Evolutionary conservation across 345 rosid genomes (phyloP).

Genomic region (thale cress (Arabidopsis thaliana)): TAIR10.1 NC_003076.8:24190501-24191000

Average conservation of each 20-base stretch:
- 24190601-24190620: constrained; percentile 75
- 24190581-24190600: constrained; percentile 91
- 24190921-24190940: constrained; percentile 96
- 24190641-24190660: constrained; percentile 79
- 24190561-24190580: constrained; percentile 95
- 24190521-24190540: constrained; percentile 66
- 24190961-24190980: constrained; percentile 92
- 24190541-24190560: constrained; percentile 78
- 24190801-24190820: constrained; percentile 91
- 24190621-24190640: constrained; percentile 82
- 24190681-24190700: constrained; percentile 85
- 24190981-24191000: constrained; percentile 95
- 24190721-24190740: constrained; percentile 92
- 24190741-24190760: constrained; percentile 93
- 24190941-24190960: constrained; percentile 91
- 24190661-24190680: constrained; percentile 72
- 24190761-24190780: constrained; percentile 93
- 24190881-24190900: constrained; percentile 46
- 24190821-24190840: constrained; percentile 79
- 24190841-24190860: constrained; percentile 66
- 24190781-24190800: constrained; percentile 90
- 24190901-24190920: constrained; percentile 77
- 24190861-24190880: constrained; percentile 79
- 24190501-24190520: constrained; percentile 61
- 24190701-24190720: constrained; percentile 96